Percentiles rank a stretch among this genome's conserved stretches.
Conservation (phyloP, 2,329 filamentous ascomycete genomes). For the Ascochyta rabiei region DNA sequence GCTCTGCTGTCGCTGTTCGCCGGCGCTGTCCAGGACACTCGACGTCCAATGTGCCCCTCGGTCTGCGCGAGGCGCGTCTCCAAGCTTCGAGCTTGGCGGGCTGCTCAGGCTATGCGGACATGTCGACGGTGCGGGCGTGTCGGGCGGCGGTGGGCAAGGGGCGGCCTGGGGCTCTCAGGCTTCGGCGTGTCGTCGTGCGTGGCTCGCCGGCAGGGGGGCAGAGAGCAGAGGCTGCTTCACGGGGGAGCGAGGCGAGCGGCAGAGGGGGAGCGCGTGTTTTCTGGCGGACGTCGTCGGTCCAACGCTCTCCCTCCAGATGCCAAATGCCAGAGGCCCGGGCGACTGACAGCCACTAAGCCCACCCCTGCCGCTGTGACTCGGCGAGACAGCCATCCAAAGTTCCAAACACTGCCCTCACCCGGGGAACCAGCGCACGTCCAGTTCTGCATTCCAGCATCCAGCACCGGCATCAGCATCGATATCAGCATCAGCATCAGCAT, state of each 20-base stretch:
- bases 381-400: slow-evolving; percentile 1
- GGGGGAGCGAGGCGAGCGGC: slow-evolving; percentile 8
- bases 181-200: not conserved
- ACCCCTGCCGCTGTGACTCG: slow-evolving; percentile 18
- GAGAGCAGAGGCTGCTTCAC: not conserved
- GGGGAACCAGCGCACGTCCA: slow-evolving; percentile 20
- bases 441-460: slow-evolving; percentile 8
- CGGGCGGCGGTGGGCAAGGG: slow-evolving; percentile 19
- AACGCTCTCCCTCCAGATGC: not conserved
- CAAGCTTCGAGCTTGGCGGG: slow-evolving; percentile 39
- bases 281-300: slow-evolving; percentile 11
- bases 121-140: slow-evolving; percentile 16
- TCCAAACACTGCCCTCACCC: slow-evolving; percentile 26
- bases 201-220: slow-evolving; percentile 8
- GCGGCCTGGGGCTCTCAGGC: slow-evolving; percentile 11
- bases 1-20: not conserved
- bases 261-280: slow-evolving; percentile 10
- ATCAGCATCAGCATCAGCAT: not conserved
- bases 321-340: too few relatives aligned
- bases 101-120: slow-evolving; percentile 35
- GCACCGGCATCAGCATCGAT: not conserved
- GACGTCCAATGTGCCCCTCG: not conserved
- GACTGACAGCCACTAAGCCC: slow-evolving; percentile 6
- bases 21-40: not conserved
- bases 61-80: slow-evolving; percentile 18